Percentiles rank a stretch among this genome's conserved stretches.
These are phyloP conservation scores for Tylopilus balloui DNA, from an alignment of 768 basidiomycete genomes.

Conservation along the genomic window DNA sequence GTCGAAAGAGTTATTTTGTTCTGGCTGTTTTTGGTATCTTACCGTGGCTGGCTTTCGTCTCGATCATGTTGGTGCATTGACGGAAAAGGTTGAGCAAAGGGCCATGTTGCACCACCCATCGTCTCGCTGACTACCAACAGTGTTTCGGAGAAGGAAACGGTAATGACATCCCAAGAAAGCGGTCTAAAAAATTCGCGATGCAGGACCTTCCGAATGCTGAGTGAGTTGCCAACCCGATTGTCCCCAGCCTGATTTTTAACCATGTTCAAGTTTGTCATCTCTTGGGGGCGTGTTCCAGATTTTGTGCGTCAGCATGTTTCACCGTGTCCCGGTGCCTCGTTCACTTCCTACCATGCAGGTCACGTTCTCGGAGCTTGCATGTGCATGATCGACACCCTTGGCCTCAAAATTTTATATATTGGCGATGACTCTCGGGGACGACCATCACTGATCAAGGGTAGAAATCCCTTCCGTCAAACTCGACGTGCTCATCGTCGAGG, in stretches of 20 bases:
- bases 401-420: conserved; percentile 90
- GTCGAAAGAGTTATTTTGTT: conserved; percentile 28
- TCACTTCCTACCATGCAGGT: conserved; percentile 95
- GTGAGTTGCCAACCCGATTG: conserved; percentile 44
- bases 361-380: conserved; percentile 97
- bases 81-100: conserved; percentile 69
- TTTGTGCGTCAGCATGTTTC: conserved; percentile 88
- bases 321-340: conserved; percentile 85
- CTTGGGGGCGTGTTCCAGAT: conserved; percentile 77
- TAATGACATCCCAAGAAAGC: conserved; percentile 99
- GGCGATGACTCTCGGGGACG: conserved; percentile 97
- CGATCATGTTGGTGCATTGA: conserved; percentile 93
- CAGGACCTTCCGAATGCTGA: conserved; percentile 92
- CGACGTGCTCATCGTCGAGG: conserved; percentile 94
- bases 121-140: conserved; percentile 38
- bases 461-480: conserved; percentile 87
- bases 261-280: conserved; percentile 45
- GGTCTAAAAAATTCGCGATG: conserved; percentile 96
- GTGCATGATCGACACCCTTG: conserved; percentile 94
- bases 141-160: conserved; percentile 95
- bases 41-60: conserved; percentile 73
- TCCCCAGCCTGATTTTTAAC: neutral
- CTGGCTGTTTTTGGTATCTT: neutral
- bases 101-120: neutral
- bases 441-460: conserved; percentile 89